phyloP scores from a whole-genome alignment of 495 filamentous ascomycete species.

The Ascobolus immersus region DNA sequence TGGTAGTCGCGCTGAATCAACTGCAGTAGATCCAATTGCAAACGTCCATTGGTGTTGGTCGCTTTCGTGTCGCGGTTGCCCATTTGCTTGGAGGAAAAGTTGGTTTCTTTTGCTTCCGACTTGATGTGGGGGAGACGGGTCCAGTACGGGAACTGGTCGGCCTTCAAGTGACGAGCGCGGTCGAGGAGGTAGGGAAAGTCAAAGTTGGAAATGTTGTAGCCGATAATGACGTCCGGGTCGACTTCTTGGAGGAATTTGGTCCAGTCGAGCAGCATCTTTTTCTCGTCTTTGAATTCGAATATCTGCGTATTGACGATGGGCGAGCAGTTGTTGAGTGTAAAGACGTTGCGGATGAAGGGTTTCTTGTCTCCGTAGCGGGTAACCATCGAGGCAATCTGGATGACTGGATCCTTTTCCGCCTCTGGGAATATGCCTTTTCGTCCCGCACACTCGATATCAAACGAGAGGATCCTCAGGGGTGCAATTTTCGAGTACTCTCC shows the following conservation, averaged over 20 bases:
- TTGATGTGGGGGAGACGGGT: constrained; percentile 39
- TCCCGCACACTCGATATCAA: constrained; percentile 97
- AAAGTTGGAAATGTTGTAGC: constrained; percentile 97
- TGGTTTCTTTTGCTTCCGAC: constrained; percentile 47
- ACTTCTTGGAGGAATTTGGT: constrained; percentile 69
- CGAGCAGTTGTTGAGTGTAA: constrained; percentile 72
- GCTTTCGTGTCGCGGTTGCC: constrained; percentile 80
- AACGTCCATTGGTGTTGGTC: constrained; percentile 78
- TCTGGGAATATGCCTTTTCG: constrained; percentile 95
- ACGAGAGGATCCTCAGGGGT: constrained; percentile 70
- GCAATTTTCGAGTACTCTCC: constrained; percentile 99
- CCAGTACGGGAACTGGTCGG: constrained; percentile 54
- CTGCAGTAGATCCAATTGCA: constrained; percentile 85
- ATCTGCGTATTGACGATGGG: constrained; percentile 87
- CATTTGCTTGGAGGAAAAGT: constrained; percentile 96
- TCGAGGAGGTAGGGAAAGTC: constrained; percentile 94
- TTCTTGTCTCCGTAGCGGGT: constrained; percentile 88
- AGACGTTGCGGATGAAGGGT: constrained; percentile 89
- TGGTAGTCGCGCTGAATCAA: constrained; percentile 85
- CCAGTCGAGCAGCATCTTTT: constrained; percentile 72
- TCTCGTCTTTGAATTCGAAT: constrained; percentile 52
- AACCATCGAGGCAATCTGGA: constrained; percentile 96
- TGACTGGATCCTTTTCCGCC: constrained; percentile 71
- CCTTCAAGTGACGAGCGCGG: constrained; percentile 61
- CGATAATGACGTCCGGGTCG: constrained; percentile 92